These are phyloP conservation scores for Dryas integrifolia DNA, from an alignment of 331 rosid species.

Conservation along the genomic window DNA sequence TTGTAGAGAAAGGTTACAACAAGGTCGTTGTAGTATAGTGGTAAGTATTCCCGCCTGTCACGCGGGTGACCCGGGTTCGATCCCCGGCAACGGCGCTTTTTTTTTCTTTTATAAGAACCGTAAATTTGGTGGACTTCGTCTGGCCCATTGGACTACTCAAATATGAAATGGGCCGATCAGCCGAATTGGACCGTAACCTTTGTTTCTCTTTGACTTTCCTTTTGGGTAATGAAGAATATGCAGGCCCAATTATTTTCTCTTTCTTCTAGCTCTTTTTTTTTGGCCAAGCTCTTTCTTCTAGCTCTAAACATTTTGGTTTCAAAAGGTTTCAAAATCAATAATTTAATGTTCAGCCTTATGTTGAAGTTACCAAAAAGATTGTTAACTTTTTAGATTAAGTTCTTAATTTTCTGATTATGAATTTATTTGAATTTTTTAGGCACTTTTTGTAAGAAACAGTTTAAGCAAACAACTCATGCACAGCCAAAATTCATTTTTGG, in stretches of 20 bases:
- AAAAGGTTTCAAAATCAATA: too few species aligned
- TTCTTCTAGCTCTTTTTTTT: neutral
- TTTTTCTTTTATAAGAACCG: too few species aligned
- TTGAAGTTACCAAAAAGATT: too few species aligned
- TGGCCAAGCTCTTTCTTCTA: neutral
- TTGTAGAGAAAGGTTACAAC: neutral
- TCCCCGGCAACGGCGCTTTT: constrained; percentile 74
- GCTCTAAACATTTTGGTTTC: too few species aligned
- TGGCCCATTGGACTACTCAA: too few species aligned
- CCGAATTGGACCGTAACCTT: too few species aligned
- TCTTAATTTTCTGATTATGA: neutral
- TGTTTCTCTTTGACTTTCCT: too few species aligned
- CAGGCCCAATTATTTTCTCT: neutral
- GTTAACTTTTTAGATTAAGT: neutral
- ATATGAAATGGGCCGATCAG: too few species aligned
- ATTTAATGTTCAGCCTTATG: too few species aligned
- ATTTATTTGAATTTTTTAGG: neutral
- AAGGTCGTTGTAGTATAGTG: constrained; percentile 96
- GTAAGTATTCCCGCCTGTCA: constrained; percentile 97
- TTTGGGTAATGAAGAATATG: neutral
- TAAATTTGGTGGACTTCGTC: neutral
- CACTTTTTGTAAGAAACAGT: neutral
- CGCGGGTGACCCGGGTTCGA: constrained; percentile 98
- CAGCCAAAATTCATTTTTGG: neutral
- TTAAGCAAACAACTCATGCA: neutral